Evolutionary conservation across 148 eudicot genomes (phyloP).

Genomic region (Chenopodium suecicum): DNA sequence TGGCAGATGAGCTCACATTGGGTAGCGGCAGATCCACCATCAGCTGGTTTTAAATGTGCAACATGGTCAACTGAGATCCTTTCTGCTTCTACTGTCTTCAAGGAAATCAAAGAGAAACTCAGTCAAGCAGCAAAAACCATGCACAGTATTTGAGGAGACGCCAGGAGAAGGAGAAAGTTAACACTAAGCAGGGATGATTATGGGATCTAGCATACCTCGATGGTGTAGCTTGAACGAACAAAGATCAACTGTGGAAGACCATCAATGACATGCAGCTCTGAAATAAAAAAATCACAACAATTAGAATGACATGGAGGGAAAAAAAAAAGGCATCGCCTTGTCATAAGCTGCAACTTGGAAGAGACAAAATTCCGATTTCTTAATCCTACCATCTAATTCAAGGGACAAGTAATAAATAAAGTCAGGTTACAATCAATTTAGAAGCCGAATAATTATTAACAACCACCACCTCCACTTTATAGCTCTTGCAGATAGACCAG

Average conservation of each 20-base stretch:
- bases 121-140: constrained; percentile 10
- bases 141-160: not conserved
- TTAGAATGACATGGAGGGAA: not conserved
- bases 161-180: not conserved
- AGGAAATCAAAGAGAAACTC: constrained; percentile 24
- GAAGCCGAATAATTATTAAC: not conserved
- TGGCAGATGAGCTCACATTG: constrained; percentile 54
- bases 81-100: constrained; percentile 95
- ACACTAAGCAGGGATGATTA: not conserved
- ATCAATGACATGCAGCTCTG: constrained; percentile 92
- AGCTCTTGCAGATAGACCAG: not conserved
- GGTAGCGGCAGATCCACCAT: constrained; percentile 98
- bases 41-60: constrained; percentile 97
- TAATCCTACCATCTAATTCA: not conserved
- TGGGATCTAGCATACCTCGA: constrained; percentile 52
- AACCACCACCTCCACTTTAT: not conserved
- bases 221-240: constrained; percentile 84
- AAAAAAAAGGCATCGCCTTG: not conserved
- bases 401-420: not conserved
- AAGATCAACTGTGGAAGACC: constrained; percentile 87
- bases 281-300: constrained; percentile 21
- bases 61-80: constrained; percentile 97
- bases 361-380: not conserved
- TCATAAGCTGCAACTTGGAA: not conserved
- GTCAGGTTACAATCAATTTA: not conserved